Base-by-base conservation (phyloP, 2,329 filamentous ascomycete species). In the Verticillium nubilum region DNA sequence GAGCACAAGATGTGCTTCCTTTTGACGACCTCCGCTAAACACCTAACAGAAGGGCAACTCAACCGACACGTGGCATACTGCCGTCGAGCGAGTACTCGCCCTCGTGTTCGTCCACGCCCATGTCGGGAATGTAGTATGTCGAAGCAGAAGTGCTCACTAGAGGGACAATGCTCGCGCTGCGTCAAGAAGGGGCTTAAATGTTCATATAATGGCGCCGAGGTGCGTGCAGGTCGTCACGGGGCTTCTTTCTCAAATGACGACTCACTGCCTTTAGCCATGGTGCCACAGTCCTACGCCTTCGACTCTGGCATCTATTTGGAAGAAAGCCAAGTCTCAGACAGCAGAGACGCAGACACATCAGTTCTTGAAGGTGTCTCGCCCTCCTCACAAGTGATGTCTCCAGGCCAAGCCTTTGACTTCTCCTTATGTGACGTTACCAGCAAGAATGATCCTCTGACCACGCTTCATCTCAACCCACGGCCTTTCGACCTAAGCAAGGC, bases 131-230 rank as follows among this genome's bases (percentile, higher is more conserved):
- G 61, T 54, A 61, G 53, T 17, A 37, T 28, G n/a, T 56, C 59
- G 5, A 62, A 61, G n/a, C 56, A 42, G 26, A 62, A 62, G 17
- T 62, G 61, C 29, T 59, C 35, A 31, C 55, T 62, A 3, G 37
- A 61, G 7, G 19, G 35, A 13, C 26, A 31, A 12, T 62, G 61
- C n/a, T 31, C 35, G 25, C 59, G 59, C n/a, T 62, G 59, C 52
- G 23, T 13, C 5, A 47, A 56, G 42, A 62, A 58, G 53, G 61
- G 61, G 7, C 37, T 62, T 7, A 25, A 13, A 15, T 62, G 61
- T 25, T 28, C 31, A 19, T 61, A 62, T 15, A 10, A 10, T 17
- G 33, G 33, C 15, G 15, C 33, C 15, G 15, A 13, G 17, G 17
- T 5, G 12, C 15, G 15, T 15, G 10, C 31, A 33, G 31, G 6